Percentiles rank a stretch among this genome's conserved stretches.
Evolutionary conservation across 495 filamentous ascomycete species (phyloP).

Genomic region (Cryomyces antarcticus): DNA sequence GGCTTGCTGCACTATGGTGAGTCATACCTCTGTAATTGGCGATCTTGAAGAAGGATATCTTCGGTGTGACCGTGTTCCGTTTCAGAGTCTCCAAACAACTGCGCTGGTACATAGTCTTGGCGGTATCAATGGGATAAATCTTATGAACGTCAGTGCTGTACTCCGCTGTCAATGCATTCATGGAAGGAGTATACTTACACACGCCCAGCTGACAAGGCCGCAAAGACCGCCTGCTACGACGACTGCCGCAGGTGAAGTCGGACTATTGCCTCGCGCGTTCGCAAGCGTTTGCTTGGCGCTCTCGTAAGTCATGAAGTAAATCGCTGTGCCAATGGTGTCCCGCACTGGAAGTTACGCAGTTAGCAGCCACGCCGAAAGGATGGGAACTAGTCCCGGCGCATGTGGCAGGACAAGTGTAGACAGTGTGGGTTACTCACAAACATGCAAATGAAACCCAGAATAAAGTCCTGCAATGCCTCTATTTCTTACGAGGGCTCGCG

Average conservation of each 20-base stretch:
- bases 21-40: constrained; percentile 42
- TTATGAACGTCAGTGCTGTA: constrained; percentile 11
- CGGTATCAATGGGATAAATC: constrained; percentile 63
- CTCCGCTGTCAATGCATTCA: not conserved
- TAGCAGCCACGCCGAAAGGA: not conserved
- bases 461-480: constrained; percentile 65
- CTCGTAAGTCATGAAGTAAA: constrained; percentile 88
- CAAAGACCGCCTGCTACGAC: constrained; percentile 57
- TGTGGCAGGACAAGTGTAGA: not conserved
- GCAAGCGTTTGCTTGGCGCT: constrained; percentile 68
- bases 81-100: constrained; percentile 51
- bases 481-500: constrained; percentile 57
- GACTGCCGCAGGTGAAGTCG: constrained; percentile 52
- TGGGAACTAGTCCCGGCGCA: not conserved
- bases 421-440: constrained; percentile 31
- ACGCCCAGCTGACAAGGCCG: constrained; percentile 61
- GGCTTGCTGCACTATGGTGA: not conserved
- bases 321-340: constrained; percentile 71
- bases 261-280: constrained; percentile 46
- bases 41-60: constrained; percentile 50
- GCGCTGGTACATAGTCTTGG: constrained; percentile 65
- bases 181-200: constrained; percentile 31
- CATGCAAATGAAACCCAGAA: constrained; percentile 66
- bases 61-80: constrained; percentile 36
- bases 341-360: constrained; percentile 28